phyloP scores from a whole-genome alignment of 2,329 filamentous ascomycete species.

The Penicillium verrucosum region DNA sequence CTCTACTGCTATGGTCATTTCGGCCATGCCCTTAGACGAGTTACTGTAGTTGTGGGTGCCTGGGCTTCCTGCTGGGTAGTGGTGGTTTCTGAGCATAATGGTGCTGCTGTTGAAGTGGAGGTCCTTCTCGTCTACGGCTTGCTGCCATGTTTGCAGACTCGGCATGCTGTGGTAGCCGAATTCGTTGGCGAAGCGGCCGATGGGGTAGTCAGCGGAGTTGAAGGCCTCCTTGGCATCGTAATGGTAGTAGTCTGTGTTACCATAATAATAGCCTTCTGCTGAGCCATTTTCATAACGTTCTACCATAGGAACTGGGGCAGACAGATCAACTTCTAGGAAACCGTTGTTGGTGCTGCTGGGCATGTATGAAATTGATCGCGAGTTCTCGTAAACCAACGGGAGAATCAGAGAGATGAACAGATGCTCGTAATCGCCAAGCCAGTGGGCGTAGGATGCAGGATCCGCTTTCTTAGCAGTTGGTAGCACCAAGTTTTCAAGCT shows the following conservation, averaged over 20 bases:
- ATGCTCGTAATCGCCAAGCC: conserved; percentile 55
- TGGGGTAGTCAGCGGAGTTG: conserved; percentile 54
- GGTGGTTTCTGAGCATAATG: conserved; percentile 57
- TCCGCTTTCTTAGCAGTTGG: conserved; percentile 40
- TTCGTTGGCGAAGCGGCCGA: conserved; percentile 61
- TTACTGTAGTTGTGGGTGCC: conserved; percentile 46
- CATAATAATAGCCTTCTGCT: conserved; percentile 51
- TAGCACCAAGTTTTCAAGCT: conserved; percentile 58
- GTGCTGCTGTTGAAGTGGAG: conserved; percentile 57
- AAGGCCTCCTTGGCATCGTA: conserved; percentile 55
- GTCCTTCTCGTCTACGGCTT: conserved; percentile 51
- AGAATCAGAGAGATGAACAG: conserved; percentile 56
- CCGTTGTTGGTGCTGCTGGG: conserved; percentile 61
- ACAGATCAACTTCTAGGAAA: conserved; percentile 55
- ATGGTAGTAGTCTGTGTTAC: conserved; percentile 61
- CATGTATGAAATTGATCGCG: conserved; percentile 58
- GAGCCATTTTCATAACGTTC: conserved; percentile 57
- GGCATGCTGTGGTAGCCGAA: conserved; percentile 65
- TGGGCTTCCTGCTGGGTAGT: conserved; percentile 53
- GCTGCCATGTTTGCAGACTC: conserved; percentile 56
- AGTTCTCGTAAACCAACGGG: conserved; percentile 57
- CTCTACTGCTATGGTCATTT: conserved; percentile 58
- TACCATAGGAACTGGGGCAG: conserved; percentile 51
- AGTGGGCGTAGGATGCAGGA: conserved; percentile 45
- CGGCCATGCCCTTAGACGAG: conserved; percentile 40